Conservation (phyloP, 176 grass and related monocot genomes). For the Guadua angustifolia region DNA sequence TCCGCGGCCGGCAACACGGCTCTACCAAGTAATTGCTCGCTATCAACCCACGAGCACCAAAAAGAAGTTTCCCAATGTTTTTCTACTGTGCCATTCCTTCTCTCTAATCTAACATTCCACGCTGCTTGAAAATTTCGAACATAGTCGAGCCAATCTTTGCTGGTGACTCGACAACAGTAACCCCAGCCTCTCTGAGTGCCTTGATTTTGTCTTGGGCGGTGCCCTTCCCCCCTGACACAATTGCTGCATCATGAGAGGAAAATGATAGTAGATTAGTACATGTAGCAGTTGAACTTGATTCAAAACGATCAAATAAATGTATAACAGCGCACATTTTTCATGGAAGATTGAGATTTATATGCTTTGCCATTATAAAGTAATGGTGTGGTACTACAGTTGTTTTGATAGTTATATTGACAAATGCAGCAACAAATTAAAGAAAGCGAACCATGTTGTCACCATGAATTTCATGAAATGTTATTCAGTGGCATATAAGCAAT, state of each 20-base stretch:
- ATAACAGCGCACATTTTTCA: neutral
- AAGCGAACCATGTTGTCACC: constrained; percentile 25
- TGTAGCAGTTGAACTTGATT: constrained; percentile 7
- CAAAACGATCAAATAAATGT: neutral
- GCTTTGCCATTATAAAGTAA: neutral
- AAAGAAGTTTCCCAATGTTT: constrained; percentile 42
- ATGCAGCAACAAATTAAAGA: neutral
- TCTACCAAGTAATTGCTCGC: constrained; percentile 52
- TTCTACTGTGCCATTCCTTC: constrained; percentile 51
- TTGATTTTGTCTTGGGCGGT: constrained; percentile 96
- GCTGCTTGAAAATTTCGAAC: constrained; percentile 88
- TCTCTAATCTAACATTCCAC: constrained; percentile 78
- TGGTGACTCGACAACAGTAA: constrained; percentile 86
- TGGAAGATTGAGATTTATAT: neutral
- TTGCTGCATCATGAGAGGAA: constrained; percentile 58
- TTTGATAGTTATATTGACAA: neutral
- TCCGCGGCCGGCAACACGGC: constrained; percentile 22
- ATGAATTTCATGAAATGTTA: neutral
- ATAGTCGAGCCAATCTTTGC: constrained; percentile 90
- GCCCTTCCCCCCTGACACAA: constrained; percentile 93
- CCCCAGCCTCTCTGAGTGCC: constrained; percentile 88
- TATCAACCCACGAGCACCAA: constrained; percentile 50
- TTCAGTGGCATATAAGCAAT: neutral
- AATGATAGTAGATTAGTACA: constrained; percentile 32
- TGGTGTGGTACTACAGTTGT: neutral